Evolutionary conservation across 1,284 basidiomycete species (phyloP), one percentile per base, ranked within the genome.

Genomic region (Jaminaea rosea): DNA sequence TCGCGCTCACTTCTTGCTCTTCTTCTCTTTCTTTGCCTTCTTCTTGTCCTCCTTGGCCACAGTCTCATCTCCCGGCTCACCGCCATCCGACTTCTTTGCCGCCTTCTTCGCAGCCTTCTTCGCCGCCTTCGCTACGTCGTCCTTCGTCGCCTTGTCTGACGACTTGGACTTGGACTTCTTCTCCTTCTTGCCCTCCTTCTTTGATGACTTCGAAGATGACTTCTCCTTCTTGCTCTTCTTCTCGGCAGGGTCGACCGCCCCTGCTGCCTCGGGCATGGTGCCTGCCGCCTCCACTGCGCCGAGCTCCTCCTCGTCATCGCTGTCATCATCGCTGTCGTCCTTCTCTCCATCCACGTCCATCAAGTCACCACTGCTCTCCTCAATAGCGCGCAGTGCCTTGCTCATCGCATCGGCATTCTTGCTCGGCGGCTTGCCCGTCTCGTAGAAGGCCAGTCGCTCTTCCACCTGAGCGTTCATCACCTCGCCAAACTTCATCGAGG

Each of bases 371-470:
- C 79, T 80, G 19, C 85, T 86, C 37, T 85, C 72, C 34, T 82
- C 84, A 47, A 94, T 83, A 48, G 83, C 82, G 36, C 86, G 83
- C 59, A 94, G 75, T 7, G 92, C 92, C 75, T 88, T 90, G 67
- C 84, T 83, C 69, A 94, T 91, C 21, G 69, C 69, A 47, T 71
- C 69, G 45, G 61, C 57, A 52, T 71, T 71, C 65, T 71, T 71
- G 26, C 23, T 58, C 19, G 67, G 67, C 1, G 69, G 61, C 55
- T 69, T 67, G 36, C 68, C 68, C 15, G 67, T 67, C 61, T 93
- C 92, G 79, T 97, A 99, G 79, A 98, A 98, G 56, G 80, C 80
- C 8, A 98, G 81, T 15, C 94, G 84, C 77, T 98, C 93, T 76
- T 98, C 94, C 15, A 99, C 94, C 77, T 98, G 94, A 4, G 82